Evolutionary conservation across 2,329 filamentous ascomycete species (phyloP).

Genomic region (Hypomyces perniciosus): DNA sequence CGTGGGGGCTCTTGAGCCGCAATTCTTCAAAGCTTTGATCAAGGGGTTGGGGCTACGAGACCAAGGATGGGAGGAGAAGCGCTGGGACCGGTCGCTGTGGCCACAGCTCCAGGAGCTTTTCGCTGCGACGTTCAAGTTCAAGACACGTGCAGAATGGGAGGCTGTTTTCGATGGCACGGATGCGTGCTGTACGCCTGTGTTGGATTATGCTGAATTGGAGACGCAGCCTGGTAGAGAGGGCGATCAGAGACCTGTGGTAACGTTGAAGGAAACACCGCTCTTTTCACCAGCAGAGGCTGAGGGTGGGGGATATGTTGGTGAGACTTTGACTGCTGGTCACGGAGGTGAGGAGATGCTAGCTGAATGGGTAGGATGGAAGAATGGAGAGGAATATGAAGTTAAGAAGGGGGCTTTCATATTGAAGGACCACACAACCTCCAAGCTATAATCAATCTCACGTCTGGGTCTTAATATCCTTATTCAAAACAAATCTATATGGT

Average conservation of each 20-base stretch:
- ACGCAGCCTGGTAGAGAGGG: conserved; percentile 42
- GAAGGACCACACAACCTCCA: conserved; percentile 25
- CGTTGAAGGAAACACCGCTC: conserved; percentile 63
- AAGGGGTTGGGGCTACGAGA: conserved; percentile 56
- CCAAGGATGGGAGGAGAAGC: conserved; percentile 43
- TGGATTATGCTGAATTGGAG: conserved; percentile 69
- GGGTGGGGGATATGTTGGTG: conserved; percentile 58
- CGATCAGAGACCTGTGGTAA: conserved; percentile 66
- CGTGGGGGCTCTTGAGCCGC: conserved; percentile 84
- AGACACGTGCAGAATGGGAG: conserved; percentile 77
- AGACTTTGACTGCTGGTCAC: conserved; percentile 56
- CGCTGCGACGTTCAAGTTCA: conserved; percentile 57
- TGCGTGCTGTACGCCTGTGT: conserved; percentile 85
- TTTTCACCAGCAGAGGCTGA: conserved; percentile 1
- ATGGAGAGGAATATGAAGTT: conserved; percentile 65
- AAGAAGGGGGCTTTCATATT: conserved; percentile 55
- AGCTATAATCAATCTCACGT: conserved; percentile 22
- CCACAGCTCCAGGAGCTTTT: conserved; percentile 58
- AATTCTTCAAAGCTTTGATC: conserved; percentile 69
- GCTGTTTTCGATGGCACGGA: conserved; percentile 80
- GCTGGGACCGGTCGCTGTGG: conserved; percentile 62
- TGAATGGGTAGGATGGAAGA: conserved; percentile 72
- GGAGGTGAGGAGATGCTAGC: conserved; percentile 65
- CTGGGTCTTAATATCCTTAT: neutral
- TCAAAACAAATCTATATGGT: neutral